These are phyloP conservation scores for Pyricularia sp. DNA, from an alignment of 2,329 filamentous ascomycete species.

Conservation along the genomic window DNA sequence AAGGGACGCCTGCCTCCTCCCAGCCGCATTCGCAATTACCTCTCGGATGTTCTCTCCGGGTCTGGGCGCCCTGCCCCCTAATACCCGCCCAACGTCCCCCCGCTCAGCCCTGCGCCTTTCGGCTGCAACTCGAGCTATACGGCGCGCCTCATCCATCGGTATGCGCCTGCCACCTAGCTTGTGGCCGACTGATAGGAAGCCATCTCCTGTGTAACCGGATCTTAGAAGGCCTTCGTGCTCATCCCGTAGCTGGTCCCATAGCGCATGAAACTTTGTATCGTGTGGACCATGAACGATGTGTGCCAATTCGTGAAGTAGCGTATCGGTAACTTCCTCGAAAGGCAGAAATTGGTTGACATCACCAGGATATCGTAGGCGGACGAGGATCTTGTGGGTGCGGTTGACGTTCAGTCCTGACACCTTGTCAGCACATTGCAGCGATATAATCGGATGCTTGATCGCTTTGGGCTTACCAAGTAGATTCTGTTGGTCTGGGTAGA, in stretches of 20 bases:
- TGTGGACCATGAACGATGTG: conserved; percentile 80
- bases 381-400: conserved; percentile 61
- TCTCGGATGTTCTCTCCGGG: conserved; percentile 55
- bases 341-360: conserved; percentile 68
- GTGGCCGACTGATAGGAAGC: conserved; percentile 65
- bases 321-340: conserved; percentile 71
- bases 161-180: conserved; percentile 56
- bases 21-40: conserved; percentile 59
- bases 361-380: conserved; percentile 65
- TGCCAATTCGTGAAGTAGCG: conserved; percentile 87
- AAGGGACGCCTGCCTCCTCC: conserved; percentile 52
- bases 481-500: conserved; percentile 62
- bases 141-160: conserved; percentile 59
- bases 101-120: conserved; percentile 46
- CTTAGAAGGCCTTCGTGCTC: conserved; percentile 64
- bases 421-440: neutral
- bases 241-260: conserved; percentile 83
- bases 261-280: conserved; percentile 64
- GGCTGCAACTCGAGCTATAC: conserved; percentile 59
- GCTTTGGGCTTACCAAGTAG: conserved; percentile 45
- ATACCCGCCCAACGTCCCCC: conserved; percentile 52
- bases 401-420: conserved; percentile 60
- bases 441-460: neutral
- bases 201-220: conserved; percentile 85
- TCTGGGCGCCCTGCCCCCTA: conserved; percentile 48